A percentile compares a stretch with the other conserved stretches of the same genome.
These are phyloP conservation scores for Uronychia binucleata DNA, from an alignment of 73 alveolate genomes.

Conservation along the genomic window DNA sequence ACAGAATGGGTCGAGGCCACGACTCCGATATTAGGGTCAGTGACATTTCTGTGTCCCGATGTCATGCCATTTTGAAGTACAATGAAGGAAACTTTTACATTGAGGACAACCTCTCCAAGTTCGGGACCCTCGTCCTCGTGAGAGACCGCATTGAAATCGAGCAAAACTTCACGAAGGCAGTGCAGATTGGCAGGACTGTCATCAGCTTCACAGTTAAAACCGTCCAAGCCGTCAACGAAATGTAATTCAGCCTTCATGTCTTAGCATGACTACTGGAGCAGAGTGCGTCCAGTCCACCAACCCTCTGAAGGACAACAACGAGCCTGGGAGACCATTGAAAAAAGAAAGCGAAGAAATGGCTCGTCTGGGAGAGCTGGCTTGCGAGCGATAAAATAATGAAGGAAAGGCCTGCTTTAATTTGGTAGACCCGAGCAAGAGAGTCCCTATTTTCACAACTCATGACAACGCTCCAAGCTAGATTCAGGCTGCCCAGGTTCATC, in stretches of 20 bases:
- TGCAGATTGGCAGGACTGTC: slow-evolving; percentile 71
- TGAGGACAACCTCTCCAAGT: slow-evolving; percentile 83
- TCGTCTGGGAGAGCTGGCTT: not conserved
- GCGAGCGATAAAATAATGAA: not conserved
- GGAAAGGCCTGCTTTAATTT: not conserved
- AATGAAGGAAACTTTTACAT: slow-evolving; percentile 67
- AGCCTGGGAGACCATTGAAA: not conserved
- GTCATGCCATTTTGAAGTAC: slow-evolving; percentile 75
- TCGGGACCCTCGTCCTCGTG: slow-evolving; percentile 87
- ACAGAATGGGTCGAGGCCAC: slow-evolving; percentile 87
- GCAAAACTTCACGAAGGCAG: slow-evolving; percentile 33
- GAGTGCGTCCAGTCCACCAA: not conserved
- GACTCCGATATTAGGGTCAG: slow-evolving; percentile 76
- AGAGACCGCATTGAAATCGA: slow-evolving; percentile 38
- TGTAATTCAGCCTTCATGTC: too few relatives aligned
- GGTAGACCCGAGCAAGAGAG: not conserved
- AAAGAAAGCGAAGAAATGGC: not conserved
- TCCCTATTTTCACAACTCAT: not conserved
- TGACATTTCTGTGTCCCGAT: slow-evolving; percentile 87
- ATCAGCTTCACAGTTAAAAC: slow-evolving; percentile 42
- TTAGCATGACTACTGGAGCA: too few relatives aligned
- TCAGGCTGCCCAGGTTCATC: not conserved
- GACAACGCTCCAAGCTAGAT: not conserved
- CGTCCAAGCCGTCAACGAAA: slow-evolving; percentile 5
- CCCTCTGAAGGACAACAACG: not conserved